Percentiles rank a stretch among this genome's conserved stretches.
These are phyloP conservation scores for Penicillium manginii DNA, from an alignment of 495 filamentous ascomycete species.

Conservation along the genomic window DNA sequence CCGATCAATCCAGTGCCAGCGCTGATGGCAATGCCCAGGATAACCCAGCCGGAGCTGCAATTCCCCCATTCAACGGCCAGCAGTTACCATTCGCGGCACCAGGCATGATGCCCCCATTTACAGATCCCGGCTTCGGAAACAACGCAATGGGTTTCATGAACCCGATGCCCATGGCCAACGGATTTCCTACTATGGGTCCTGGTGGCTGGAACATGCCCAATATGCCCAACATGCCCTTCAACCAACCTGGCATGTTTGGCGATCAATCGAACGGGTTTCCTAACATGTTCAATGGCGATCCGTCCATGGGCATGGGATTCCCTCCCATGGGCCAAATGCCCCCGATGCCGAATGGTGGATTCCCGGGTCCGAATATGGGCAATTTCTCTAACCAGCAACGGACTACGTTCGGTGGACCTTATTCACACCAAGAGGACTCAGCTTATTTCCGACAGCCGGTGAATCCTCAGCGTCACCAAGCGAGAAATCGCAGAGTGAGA, in stretches of 20 bases:
- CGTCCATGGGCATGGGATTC: constrained; percentile 36
- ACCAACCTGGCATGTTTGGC: constrained; percentile 53
- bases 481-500: constrained; percentile 72
- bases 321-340: constrained; percentile 41
- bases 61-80: constrained; percentile 34
- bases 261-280: constrained; percentile 41
- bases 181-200: constrained; percentile 50
- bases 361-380: constrained; percentile 41
- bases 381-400: constrained; percentile 75
- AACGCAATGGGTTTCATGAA: constrained; percentile 58
- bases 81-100: constrained; percentile 39
- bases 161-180: constrained; percentile 53
- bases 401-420: constrained; percentile 62
- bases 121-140: constrained; percentile 43
- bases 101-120: constrained; percentile 42
- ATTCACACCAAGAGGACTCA: constrained; percentile 78
- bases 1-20: neutral
- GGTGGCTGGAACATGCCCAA: constrained; percentile 44
- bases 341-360: constrained; percentile 35
- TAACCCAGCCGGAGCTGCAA: neutral
- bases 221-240: constrained; percentile 52
- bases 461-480: constrained; percentile 90
- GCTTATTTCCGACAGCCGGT: constrained; percentile 96
- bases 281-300: constrained; percentile 49
- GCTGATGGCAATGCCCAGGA: constrained; percentile 1